Percentiles rank a stretch among this genome's conserved stretches.
These are phyloP conservation scores for Torrubiellomyces zombiae DNA, from an alignment of 2,329 filamentous ascomycete genomes.

Conservation along the genomic window DNA sequence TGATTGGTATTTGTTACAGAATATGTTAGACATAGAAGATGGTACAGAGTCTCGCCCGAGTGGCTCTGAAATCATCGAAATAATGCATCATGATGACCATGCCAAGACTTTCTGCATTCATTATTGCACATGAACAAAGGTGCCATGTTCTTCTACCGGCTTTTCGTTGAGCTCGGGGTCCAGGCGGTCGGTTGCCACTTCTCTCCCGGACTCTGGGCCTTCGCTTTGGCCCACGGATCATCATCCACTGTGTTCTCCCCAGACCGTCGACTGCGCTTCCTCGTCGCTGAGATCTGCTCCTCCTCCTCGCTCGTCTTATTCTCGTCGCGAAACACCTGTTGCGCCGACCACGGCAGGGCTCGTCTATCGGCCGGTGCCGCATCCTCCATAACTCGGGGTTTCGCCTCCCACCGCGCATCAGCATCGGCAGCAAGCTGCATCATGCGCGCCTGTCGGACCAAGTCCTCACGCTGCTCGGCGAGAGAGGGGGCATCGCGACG, in stretches of 20 bases:
- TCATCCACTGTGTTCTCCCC: slow-evolving; percentile 7
- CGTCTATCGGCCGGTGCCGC: too few relatives aligned
- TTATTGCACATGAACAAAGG: too few relatives aligned
- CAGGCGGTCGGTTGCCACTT: slow-evolving; percentile 52
- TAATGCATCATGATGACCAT: too few relatives aligned
- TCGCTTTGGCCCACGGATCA: slow-evolving; percentile 43
- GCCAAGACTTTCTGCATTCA: too few relatives aligned
- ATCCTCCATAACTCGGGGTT: slow-evolving; percentile 30
- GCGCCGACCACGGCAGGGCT: slow-evolving; percentile 1
- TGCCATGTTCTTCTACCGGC: too few relatives aligned
- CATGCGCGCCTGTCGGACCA: slow-evolving; percentile 33
- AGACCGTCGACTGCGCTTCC: too few relatives aligned
- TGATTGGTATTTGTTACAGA: too few relatives aligned
- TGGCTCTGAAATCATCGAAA: too few relatives aligned
- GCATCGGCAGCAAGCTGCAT: slow-evolving; percentile 41
- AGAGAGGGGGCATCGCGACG: slow-evolving; percentile 36
- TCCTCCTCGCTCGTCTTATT: slow-evolving; percentile 2
- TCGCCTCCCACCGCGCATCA: slow-evolving; percentile 47
- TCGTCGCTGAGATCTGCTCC: too few relatives aligned
- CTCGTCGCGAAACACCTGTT: neutral
- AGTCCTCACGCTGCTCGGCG: slow-evolving; percentile 37
- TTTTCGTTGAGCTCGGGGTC: slow-evolving; percentile 28
- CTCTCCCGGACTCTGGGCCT: slow-evolving; percentile 34
- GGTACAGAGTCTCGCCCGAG: too few relatives aligned
- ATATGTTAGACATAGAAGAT: too few relatives aligned